phyloP scores from a whole-genome alignment of 495 filamentous ascomycete genomes.

The Amniculicola lignicola region DNA sequence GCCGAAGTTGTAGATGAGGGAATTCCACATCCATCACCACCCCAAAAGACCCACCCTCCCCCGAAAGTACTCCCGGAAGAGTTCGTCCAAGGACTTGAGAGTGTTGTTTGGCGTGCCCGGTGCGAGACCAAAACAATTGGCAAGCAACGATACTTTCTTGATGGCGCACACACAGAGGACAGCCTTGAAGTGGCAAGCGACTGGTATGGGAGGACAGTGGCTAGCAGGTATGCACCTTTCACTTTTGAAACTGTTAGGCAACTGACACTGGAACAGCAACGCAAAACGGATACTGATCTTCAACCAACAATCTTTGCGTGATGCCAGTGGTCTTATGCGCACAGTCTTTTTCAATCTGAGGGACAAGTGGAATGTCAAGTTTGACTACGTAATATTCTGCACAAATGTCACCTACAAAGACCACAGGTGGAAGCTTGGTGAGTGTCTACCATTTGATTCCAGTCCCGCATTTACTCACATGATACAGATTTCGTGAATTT shows the following conservation, averaged over 20 bases:
- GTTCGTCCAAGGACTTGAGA: background rate
- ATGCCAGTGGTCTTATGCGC: background rate
- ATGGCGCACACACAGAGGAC: background rate
- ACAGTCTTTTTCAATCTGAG: background rate
- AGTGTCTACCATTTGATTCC: background rate
- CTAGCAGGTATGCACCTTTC: background rate
- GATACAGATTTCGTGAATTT: background rate
- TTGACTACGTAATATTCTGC: background rate
- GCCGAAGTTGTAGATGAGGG: background rate
- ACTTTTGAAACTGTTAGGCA: background rate
- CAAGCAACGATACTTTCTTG: background rate
- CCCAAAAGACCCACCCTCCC: background rate
- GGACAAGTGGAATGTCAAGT: background rate
- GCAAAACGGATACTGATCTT: background rate
- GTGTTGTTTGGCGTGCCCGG: background rate
- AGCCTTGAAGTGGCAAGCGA: background rate
- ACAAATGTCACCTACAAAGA: background rate
- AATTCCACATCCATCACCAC: background rate
- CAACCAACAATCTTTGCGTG: background rate
- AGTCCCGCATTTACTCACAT: background rate
- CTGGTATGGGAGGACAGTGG: background rate
- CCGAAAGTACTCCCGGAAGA: background rate
- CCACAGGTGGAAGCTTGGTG: background rate
- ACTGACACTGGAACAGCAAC: background rate
- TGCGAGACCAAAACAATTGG: background rate